Percentiles rank a stretch among this genome's conserved stretches.
Evolutionary conservation across 495 filamentous ascomycete genomes (phyloP).

Genomic region (Penicillium tannophilum): DNA sequence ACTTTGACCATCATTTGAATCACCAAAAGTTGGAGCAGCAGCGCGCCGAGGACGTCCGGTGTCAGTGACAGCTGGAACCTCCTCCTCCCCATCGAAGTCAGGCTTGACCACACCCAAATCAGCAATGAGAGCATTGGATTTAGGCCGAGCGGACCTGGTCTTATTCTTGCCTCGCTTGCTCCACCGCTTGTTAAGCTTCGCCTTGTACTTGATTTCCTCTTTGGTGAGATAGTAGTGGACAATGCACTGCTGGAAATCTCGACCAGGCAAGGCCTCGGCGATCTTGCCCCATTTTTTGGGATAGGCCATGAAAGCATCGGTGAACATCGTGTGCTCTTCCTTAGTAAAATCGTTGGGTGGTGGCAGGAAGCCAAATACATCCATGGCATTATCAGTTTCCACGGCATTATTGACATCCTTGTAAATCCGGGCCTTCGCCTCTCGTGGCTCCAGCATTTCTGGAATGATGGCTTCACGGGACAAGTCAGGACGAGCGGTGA

Average conservation of each 20-base stretch:
- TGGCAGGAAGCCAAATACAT: slow-evolving; percentile 71
- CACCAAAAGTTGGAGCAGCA: slow-evolving; percentile 72
- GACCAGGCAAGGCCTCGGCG: slow-evolving; percentile 67
- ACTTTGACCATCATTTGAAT: slow-evolving; percentile 55
- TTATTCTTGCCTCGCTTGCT: slow-evolving; percentile 63
- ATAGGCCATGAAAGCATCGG: slow-evolving; percentile 72
- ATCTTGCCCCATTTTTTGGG: slow-evolving; percentile 96
- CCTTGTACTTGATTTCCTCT: slow-evolving; percentile 81
- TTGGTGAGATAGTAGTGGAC: slow-evolving; percentile 97
- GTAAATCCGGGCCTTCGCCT: slow-evolving; percentile 55
- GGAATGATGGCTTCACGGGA: slow-evolving; percentile 86
- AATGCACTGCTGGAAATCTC: slow-evolving; percentile 85
- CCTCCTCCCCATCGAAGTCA: slow-evolving; percentile 59
- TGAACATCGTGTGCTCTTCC: slow-evolving; percentile 76
- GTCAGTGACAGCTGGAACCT: slow-evolving; percentile 59
- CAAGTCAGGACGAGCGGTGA: slow-evolving; percentile 71
- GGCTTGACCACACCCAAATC: slow-evolving; percentile 63
- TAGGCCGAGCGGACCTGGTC: slow-evolving; percentile 55
- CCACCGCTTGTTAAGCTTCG: slow-evolving; percentile 71
- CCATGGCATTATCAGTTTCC: slow-evolving; percentile 64
- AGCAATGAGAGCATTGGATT: slow-evolving; percentile 75
- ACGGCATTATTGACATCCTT: slow-evolving; percentile 74
- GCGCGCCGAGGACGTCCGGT: slow-evolving; percentile 69
- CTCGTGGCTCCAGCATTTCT: slow-evolving; percentile 64
- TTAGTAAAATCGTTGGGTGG: slow-evolving; percentile 80